phyloP scores from a whole-genome alignment of 441 rosid genomes.

The Populus hybrid region DNA sequence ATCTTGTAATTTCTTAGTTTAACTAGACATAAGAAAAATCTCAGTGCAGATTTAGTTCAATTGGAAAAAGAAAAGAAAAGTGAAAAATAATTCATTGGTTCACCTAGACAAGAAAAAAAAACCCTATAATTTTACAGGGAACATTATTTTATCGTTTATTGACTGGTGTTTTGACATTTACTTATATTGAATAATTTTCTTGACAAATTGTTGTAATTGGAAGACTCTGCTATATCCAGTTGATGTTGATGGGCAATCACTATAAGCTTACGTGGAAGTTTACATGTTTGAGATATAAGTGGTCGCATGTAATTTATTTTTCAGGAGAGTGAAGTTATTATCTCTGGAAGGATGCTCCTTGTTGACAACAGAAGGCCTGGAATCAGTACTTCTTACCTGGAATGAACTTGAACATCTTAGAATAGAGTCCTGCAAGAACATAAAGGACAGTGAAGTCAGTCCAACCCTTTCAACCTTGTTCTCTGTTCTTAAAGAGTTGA shows the following conservation, averaged over 20 bases:
- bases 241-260: background rate
- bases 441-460: conserved; percentile 61
- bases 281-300: background rate
- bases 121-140: background rate
- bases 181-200: background rate
- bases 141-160: background rate
- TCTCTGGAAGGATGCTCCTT: conserved; percentile 75
- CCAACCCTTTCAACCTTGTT: conserved; percentile 69
- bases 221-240: background rate
- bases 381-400: conserved; percentile 55
- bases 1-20: background rate
- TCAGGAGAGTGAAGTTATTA: conserved; percentile 63
- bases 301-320: conserved; percentile 7
- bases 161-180: background rate
- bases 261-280: background rate
- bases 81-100: background rate
- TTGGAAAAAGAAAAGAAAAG: background rate
- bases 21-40: background rate
- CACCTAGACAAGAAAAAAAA: background rate
- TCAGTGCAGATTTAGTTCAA: background rate
- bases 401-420: conserved; percentile 63
- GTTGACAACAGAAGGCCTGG: conserved; percentile 72
- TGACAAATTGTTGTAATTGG: background rate
- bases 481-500: conserved; percentile 69
- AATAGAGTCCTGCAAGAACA: conserved; percentile 64